phyloP scores from a whole-genome alignment of 1,284 basidiomycete genomes.

The Fistulinella staudtii region DNA sequence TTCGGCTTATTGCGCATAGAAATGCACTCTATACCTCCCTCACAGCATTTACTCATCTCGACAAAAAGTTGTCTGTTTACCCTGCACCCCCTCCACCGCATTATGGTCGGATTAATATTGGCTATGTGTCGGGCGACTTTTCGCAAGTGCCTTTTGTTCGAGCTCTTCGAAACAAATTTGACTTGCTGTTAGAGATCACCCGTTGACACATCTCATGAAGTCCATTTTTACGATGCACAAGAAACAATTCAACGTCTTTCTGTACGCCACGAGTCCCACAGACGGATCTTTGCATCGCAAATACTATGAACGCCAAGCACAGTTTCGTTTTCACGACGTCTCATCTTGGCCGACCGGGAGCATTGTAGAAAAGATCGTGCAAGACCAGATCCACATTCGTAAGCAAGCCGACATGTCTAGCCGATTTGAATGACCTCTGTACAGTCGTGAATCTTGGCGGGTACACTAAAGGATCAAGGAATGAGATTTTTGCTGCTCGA shows the following conservation, averaged over 20 bases:
- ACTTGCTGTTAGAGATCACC: slow-evolving; percentile 47
- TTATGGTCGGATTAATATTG: slow-evolving; percentile 47
- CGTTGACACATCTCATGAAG: slow-evolving; percentile 61
- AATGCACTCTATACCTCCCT: slow-evolving; percentile 56
- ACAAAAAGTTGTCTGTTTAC: slow-evolving; percentile 18
- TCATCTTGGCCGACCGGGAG: slow-evolving; percentile 43
- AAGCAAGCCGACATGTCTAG: slow-evolving; percentile 14
- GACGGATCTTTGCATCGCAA: slow-evolving; percentile 51
- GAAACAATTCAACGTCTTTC: slow-evolving; percentile 44
- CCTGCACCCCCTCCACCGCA: slow-evolving; percentile 47
- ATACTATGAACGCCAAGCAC: slow-evolving; percentile 47
- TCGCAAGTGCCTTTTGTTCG: slow-evolving; percentile 33
- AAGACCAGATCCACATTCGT: slow-evolving; percentile 55
- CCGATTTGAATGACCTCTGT: slow-evolving; percentile 1
- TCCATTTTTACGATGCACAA: slow-evolving; percentile 57
- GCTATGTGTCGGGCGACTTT: slow-evolving; percentile 59
- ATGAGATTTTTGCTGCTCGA: slow-evolving; percentile 59
- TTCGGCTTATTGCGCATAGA: slow-evolving; percentile 55
- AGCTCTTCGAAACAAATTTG: neutral
- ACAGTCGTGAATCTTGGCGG: slow-evolving; percentile 56
- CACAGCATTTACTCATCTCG: slow-evolving; percentile 40
- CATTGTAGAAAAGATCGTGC: slow-evolving; percentile 43
- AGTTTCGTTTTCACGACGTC: slow-evolving; percentile 48
- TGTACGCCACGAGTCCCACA: slow-evolving; percentile 54
- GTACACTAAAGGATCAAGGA: slow-evolving; percentile 63